A percentile compares a stretch with the other conserved stretches of the same genome.
Conservation (phyloP, 257 asterid species). For the Nemophila menziesii region DNA sequence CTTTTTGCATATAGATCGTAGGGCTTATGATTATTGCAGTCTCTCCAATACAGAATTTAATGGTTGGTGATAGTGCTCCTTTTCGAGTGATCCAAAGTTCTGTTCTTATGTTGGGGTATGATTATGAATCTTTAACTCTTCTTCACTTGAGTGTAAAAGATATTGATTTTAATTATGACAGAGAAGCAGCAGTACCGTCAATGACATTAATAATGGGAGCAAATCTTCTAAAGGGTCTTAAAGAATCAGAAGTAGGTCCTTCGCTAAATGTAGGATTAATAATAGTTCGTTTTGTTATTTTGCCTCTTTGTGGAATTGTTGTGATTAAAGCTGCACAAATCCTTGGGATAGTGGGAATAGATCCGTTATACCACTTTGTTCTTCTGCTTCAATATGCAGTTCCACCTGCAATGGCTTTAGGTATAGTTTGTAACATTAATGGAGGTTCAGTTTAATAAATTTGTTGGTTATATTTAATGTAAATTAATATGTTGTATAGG, state of each 20-base stretch:
- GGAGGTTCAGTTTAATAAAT: too few species aligned
- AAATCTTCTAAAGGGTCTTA: slow-evolving; percentile 16
- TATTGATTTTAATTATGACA: not conserved
- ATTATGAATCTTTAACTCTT: not conserved
- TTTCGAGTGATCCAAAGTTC: slow-evolving; percentile 12
- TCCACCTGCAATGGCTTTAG: slow-evolving; percentile 27
- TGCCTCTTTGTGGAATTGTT: slow-evolving; percentile 8
- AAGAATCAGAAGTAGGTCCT: slow-evolving; percentile 6
- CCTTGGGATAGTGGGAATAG: slow-evolving; percentile 10
- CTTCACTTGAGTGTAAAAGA: too few species aligned
- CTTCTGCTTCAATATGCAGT: slow-evolving; percentile 26
- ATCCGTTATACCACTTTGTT: slow-evolving; percentile 19
- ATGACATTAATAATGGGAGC: slow-evolving; percentile 20
- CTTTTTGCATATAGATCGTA: not conserved
- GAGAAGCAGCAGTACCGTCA: slow-evolving; percentile 22
- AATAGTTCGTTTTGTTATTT: slow-evolving; percentile 4
- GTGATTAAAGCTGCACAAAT: slow-evolving; percentile 5
- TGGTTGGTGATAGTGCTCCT: slow-evolving; percentile 9
- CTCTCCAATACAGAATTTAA: slow-evolving; percentile 3
- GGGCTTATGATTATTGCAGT: slow-evolving; percentile 6
- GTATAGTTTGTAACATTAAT: slow-evolving; percentile 9
- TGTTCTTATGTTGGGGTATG: slow-evolving; percentile 8
- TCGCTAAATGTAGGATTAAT: slow-evolving; percentile 1
- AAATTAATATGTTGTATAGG: too few species aligned
- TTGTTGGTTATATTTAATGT: too few species aligned